These are phyloP conservation scores for Acacia crassicarpa DNA, from an alignment of 306 rosid species.

Conservation along the genomic window DNA sequence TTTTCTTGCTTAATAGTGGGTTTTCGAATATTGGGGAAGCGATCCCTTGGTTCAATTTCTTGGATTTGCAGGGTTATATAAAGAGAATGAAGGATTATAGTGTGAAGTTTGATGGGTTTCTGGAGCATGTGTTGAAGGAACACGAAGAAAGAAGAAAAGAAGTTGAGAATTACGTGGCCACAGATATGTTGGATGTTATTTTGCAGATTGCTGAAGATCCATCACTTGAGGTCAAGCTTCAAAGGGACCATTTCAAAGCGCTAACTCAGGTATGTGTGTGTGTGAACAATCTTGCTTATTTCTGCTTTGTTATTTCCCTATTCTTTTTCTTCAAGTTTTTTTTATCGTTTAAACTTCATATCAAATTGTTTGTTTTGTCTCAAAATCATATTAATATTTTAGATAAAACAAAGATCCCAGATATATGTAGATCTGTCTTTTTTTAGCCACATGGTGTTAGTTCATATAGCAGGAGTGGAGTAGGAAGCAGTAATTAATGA, in stretches of 20 bases:
- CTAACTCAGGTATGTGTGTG: constrained; percentile 46
- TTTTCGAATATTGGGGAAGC: constrained; percentile 54
- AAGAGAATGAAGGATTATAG: constrained; percentile 62
- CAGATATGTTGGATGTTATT: constrained; percentile 61
- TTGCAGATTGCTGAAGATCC: constrained; percentile 49
- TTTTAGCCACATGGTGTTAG: too few relatives aligned
- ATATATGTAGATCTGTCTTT: too few relatives aligned
- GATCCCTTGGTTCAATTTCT: constrained; percentile 41
- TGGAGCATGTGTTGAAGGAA: constrained; percentile 61
- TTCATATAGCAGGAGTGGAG: too few relatives aligned
- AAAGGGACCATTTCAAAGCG: constrained; percentile 47
- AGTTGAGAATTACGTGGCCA: constrained; percentile 32
- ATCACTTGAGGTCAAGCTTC: constrained; percentile 45
- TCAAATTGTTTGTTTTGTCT: too few relatives aligned
- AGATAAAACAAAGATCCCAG: too few relatives aligned
- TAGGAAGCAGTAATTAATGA: too few relatives aligned
- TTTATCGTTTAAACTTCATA: too few relatives aligned
- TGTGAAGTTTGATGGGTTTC: constrained; percentile 53
- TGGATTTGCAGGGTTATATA: constrained; percentile 62
- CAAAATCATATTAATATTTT: too few relatives aligned
- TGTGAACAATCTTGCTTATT: background rate
- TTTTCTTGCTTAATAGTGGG: constrained; percentile 25
- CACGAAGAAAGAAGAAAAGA: constrained; percentile 43
- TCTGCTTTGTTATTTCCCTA: too few relatives aligned
- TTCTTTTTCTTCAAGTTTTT: too few relatives aligned